Conservation (phyloP, 257 asterid species). For the Rubia yunnanensis region DNA sequence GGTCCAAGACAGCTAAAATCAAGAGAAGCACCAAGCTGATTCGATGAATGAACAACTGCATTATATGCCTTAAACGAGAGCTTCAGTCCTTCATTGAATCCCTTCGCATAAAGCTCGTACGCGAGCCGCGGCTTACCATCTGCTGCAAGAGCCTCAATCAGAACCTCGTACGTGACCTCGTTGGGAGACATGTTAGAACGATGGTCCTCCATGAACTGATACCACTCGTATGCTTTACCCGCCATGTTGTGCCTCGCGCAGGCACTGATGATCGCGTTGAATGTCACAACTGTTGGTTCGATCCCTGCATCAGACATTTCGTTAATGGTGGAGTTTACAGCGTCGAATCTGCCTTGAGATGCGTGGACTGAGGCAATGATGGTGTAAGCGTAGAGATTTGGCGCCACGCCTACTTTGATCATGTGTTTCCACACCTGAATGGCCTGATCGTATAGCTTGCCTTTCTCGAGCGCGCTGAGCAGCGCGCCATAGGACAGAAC, state of each 20-base stretch:
- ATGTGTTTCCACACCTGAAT: slow-evolving; percentile 84
- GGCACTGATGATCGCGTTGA: slow-evolving; percentile 78
- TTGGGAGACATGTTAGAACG: slow-evolving; percentile 38
- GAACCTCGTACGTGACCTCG: slow-evolving; percentile 62
- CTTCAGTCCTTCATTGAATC: slow-evolving; percentile 47
- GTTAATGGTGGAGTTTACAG: slow-evolving; percentile 42
- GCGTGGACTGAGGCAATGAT: slow-evolving; percentile 82
- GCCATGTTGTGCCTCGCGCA: slow-evolving; percentile 42
- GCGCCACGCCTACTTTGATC: slow-evolving; percentile 54
- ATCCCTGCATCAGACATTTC: slow-evolving; percentile 50
- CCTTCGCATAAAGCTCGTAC: slow-evolving; percentile 59
- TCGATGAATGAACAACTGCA: slow-evolving; percentile 38
- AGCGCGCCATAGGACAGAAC: slow-evolving; percentile 81
- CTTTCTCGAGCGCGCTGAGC: slow-evolving; percentile 93
- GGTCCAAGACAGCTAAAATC: slow-evolving; percentile 50
- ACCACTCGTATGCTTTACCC: slow-evolving; percentile 71
- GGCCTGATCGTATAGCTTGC: slow-evolving; percentile 80
- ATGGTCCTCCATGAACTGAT: slow-evolving; percentile 48
- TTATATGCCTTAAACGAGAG: slow-evolving; percentile 77
- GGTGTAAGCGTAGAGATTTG: slow-evolving; percentile 78
- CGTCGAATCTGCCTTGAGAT: slow-evolving; percentile 50
- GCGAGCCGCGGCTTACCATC: slow-evolving; percentile 91
- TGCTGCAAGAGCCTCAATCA: slow-evolving; percentile 63
- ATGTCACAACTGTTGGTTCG: slow-evolving; percentile 83
- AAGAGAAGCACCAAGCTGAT: slow-evolving; percentile 39